Base-by-base conservation (phyloP, 2,329 filamentous ascomycete genomes). In the Sclerotinia borealis region DNA sequence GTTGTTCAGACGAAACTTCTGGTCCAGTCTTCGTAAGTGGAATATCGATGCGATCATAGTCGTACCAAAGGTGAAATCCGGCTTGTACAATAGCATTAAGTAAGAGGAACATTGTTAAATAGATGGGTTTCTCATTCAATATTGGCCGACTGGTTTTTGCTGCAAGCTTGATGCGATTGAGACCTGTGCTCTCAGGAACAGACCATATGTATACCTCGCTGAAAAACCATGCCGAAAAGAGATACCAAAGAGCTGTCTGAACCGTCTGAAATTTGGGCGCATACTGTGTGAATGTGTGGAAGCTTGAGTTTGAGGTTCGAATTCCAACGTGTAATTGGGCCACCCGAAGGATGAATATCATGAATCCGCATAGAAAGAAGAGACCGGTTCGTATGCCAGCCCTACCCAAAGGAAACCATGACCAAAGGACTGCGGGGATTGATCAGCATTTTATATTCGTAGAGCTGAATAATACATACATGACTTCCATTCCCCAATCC, bases 41-140 rank as follows among this genome's bases (percentile, higher is more conserved):
- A 67, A 74, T 72, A 66, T 68, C 73, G 65, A 74, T 71, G 69
- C 82, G 83, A 74, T 96, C 92, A 66, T 87, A 85, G 72, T 96
- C 92, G 59, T 78, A 79, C 72, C 83, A 85, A 19, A 96, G 79
- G 73, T 97, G 93, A 37, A 83, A 72, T 13, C 82, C 71, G 1
- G 89, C 85, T 75, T 96, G 90, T n/a, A 82, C 77, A 11, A 90
- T 64, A 4, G 90, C 91, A 49, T 95, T 81, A 0, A 87, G 75
- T 3, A 87, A 73, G 68, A 95, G 84, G 71, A 90, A 86, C 65
- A 83, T 84, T 39, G 90, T 86, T 58, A 96, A 79, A 73, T 92
- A 95, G 31, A 98, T 83, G 0, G 92, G 88, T 68, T 90, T 85
- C 79, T 98, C 93, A 74, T 98, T 98, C 64, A 97, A 77, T 59